Conservation (phyloP, 345 rosid species). For the Gynandropsis gynandra region DNA sequence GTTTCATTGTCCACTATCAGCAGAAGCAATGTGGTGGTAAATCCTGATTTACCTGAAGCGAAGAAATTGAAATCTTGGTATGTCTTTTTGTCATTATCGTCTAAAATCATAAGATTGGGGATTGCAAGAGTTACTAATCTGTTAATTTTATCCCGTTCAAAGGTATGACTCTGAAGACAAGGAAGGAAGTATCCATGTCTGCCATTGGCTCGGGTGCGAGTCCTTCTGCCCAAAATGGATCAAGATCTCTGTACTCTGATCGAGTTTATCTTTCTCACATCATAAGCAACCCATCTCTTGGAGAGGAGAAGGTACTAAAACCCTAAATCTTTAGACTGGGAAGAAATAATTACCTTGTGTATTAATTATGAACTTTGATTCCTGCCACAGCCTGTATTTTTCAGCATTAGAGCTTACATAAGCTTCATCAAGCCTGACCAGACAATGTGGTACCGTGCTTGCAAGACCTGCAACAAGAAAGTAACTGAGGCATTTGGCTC, state of each 20-base stretch:
- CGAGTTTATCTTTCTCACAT: slow-evolving; percentile 56
- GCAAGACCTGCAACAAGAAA: slow-evolving; percentile 91
- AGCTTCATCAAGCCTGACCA: slow-evolving; percentile 86
- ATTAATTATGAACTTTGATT: slow-evolving; percentile 8
- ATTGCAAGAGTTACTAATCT: too few relatives aligned
- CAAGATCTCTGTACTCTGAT: slow-evolving; percentile 67
- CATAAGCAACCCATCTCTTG: slow-evolving; percentile 58
- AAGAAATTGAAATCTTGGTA: slow-evolving; percentile 68
- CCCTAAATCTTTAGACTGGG: background rate
- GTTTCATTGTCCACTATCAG: slow-evolving; percentile 68
- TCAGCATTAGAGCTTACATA: slow-evolving; percentile 55
- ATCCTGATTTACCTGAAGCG: slow-evolving; percentile 72
- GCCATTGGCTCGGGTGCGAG: slow-evolving; percentile 58
- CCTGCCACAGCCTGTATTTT: slow-evolving; percentile 61
- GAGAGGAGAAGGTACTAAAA: slow-evolving; percentile 63
- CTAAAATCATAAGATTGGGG: too few relatives aligned
- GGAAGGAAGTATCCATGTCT: slow-evolving; percentile 68
- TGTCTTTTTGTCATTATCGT: background rate
- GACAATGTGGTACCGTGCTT: slow-evolving; percentile 92
- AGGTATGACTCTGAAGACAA: slow-evolving; percentile 90
- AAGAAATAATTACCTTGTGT: background rate
- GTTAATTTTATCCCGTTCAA: background rate
- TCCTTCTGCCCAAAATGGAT: slow-evolving; percentile 44
- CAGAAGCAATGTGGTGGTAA: slow-evolving; percentile 52
- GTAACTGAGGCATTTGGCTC: slow-evolving; percentile 80